These are phyloP conservation scores for Ustilago curta DNA, from an alignment of 1,284 basidiomycete genomes.

Conservation along the genomic window DNA sequence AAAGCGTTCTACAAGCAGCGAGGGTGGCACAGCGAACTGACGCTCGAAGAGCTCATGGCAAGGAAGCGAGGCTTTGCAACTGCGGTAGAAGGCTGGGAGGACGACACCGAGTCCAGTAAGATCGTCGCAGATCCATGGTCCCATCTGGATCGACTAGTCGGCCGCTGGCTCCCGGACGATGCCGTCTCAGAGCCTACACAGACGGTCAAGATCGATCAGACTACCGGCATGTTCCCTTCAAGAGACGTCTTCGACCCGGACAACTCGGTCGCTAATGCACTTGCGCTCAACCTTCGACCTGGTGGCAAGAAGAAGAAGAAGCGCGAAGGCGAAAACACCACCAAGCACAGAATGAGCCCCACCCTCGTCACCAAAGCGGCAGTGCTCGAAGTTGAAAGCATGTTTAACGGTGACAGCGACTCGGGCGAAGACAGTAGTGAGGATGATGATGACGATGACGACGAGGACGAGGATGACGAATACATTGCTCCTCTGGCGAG, in stretches of 20 bases:
- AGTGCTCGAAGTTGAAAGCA: constrained; percentile 61
- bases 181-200: constrained; percentile 17
- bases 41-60: constrained; percentile 60
- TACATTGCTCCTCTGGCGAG: constrained; percentile 34
- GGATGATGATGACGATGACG: constrained; percentile 47
- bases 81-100: constrained; percentile 39
- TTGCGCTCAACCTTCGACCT: constrained; percentile 51
- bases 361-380: constrained; percentile 64
- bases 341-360: constrained; percentile 45
- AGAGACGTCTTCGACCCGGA: constrained; percentile 49
- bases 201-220: constrained; percentile 29
- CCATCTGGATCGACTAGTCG: constrained; percentile 52
- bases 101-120: constrained; percentile 13
- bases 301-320: constrained; percentile 48
- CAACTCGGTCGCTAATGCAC: constrained; percentile 49
- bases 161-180: constrained; percentile 58
- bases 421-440: constrained; percentile 46
- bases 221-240: constrained; percentile 42
- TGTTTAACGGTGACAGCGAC: constrained; percentile 65
- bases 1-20: constrained; percentile 40
- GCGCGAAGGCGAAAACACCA: constrained; percentile 40
- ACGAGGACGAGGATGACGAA: constrained; percentile 38
- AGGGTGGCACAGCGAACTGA: constrained; percentile 50
- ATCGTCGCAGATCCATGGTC: constrained; percentile 55
- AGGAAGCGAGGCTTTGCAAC: constrained; percentile 23